Evolutionary conservation across 345 rosid genomes (phyloP), one percentile per base, ranked within the genome.

Genomic region (Hirschfeldia incana): DNA sequence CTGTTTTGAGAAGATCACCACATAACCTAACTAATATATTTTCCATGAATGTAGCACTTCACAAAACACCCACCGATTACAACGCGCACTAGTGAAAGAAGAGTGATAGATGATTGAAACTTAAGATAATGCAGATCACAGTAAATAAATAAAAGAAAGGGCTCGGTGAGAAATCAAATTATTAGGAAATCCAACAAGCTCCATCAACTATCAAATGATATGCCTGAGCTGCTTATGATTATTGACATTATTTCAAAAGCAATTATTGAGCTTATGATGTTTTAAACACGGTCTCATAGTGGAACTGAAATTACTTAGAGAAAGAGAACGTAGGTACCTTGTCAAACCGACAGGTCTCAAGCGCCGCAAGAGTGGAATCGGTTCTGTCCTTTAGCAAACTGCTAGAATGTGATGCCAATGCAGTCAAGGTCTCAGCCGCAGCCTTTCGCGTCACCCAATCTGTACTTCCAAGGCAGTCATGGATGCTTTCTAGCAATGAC

Each of bases 391-490:
- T 75, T 36, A 92, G 75, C 84, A 93, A 83, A 83, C 76, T 49
- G 76, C 89, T 90, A 70, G 98, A 96, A 86, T 93, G 94, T 78
- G 86, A 77, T 30, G 93, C 99, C 74, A 96, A 65, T 74, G 94
- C 81, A 84, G 53, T 87, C 81, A 96, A 82, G 60, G 94, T 82
- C 84, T 96, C 99, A 73, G 97, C 91, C 67, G 98, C 97, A 74
- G 99, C 98, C 82, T 96, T 96, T 11, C 99, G 93, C 28, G 97
- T 92, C 4, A 86, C 94, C 99, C 98, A 96, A 85, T 96, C 99
- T 73, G 97, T 76, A 87, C 93, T 96, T 59, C 94, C 89, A 69
- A 96, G 91, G 85, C 97, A 93, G 15, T 89, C 97, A 74, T 89
- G 94, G 70, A 93, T 92, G 76, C 87, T 86, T 78, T 93, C 95